Evolutionary conservation across 106 monocot species (phyloP).

Genomic region (Dioscorea dumetorum): DNA sequence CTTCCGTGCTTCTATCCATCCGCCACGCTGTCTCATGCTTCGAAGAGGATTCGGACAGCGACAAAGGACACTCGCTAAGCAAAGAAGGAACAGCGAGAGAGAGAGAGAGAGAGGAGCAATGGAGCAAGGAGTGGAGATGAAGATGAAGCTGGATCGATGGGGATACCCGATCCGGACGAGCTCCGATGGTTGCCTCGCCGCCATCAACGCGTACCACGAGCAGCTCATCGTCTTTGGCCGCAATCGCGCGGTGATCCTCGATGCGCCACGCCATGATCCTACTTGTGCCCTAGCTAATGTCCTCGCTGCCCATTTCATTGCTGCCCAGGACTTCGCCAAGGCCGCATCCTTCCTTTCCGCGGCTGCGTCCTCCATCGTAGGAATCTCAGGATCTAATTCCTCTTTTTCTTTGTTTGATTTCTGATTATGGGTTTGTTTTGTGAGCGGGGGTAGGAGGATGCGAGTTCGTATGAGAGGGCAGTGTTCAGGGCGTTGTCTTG

Average conservation of each 20-base stretch:
- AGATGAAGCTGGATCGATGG: slow-evolving; percentile 24
- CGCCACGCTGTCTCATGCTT: too few relatives aligned
- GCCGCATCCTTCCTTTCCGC: slow-evolving; percentile 22
- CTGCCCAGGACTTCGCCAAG: slow-evolving; percentile 12
- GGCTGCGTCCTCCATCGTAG: slow-evolving; percentile 8
- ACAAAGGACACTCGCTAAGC: background rate
- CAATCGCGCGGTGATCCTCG: slow-evolving; percentile 34
- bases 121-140: background rate
- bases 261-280: slow-evolving; percentile 34
- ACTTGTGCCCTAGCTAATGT: slow-evolving; percentile 47
- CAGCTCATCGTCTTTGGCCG: slow-evolving; percentile 42
- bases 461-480: slow-evolving; percentile 47
- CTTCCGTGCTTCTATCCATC: too few relatives aligned
- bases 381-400: background rate
- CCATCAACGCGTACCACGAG: slow-evolving; percentile 50
- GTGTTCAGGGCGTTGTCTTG: slow-evolving; percentile 39
- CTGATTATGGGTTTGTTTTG: background rate
- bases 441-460: slow-evolving; percentile 19
- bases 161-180: slow-evolving; percentile 42
- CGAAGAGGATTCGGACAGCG: too few relatives aligned
- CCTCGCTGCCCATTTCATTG: slow-evolving; percentile 39
- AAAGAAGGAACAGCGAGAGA: background rate
- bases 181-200: slow-evolving; percentile 48
- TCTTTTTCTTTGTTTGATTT: background rate
- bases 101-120: background rate